These are phyloP conservation scores for Solanum neorickii DNA, from an alignment of 257 asterid genomes.

Conservation along the genomic window DNA sequence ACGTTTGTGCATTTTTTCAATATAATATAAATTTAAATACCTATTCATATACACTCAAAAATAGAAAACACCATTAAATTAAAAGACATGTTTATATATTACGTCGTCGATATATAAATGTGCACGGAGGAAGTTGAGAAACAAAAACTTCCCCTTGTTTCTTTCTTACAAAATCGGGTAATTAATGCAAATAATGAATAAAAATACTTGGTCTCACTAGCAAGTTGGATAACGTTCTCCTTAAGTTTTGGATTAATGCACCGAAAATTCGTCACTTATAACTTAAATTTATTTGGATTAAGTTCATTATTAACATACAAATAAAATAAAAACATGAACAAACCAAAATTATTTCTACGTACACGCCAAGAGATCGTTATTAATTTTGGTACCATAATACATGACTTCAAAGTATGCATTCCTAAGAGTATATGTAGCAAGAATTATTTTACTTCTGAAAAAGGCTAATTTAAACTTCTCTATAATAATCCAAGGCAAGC, in stretches of 20 bases:
- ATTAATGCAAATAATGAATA: not conserved
- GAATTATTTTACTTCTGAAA: not conserved
- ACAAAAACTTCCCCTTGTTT: not conserved
- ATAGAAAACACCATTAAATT: too few relatives aligned
- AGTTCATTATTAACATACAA: not conserved
- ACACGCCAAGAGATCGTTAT: not conserved
- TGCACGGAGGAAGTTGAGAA: not conserved
- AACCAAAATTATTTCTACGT: not conserved
- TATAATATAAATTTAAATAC: accelerated
- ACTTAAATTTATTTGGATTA: not conserved
- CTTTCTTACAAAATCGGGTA: not conserved
- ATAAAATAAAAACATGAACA: not conserved
- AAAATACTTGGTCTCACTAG: not conserved
- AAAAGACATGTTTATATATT: too few relatives aligned
- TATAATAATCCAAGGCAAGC: not conserved
- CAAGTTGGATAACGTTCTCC: not conserved
- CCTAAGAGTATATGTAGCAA: not conserved
- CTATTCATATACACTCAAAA: too few relatives aligned
- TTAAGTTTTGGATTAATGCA: not conserved
- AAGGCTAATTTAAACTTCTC: not conserved
- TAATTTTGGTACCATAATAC: not conserved
- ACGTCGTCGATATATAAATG: too few relatives aligned
- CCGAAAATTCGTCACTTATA: not conserved
- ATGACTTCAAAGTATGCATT: not conserved
- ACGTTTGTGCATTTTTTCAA: too few relatives aligned